A percentile compares a stretch with the other conserved stretches of the same genome.
Conservation (phyloP, 2,329 filamentous ascomycete species). For the Sporothrix variecibatus region DNA sequence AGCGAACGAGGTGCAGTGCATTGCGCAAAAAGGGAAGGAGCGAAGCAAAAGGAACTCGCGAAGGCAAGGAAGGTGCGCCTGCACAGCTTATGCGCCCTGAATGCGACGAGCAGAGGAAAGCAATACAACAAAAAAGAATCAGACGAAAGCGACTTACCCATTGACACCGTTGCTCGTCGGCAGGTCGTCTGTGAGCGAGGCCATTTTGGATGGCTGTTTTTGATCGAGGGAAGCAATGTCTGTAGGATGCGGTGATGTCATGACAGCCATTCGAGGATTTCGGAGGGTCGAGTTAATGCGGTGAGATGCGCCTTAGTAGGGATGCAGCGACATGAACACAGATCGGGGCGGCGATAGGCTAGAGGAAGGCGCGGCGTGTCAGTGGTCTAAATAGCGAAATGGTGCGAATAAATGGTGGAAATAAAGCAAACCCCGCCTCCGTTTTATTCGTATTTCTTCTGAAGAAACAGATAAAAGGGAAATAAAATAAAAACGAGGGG, state of each 20-base stretch:
- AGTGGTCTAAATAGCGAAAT: constrained; percentile 8
- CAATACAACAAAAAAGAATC: background rate
- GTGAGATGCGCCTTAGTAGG: constrained; percentile 31
- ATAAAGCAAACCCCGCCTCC: background rate
- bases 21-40: background rate
- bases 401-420: background rate
- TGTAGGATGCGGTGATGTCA: constrained; percentile 51
- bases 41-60: background rate
- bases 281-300: constrained; percentile 26
- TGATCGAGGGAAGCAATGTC: constrained; percentile 48
- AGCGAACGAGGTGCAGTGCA: background rate
- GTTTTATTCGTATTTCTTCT: background rate
- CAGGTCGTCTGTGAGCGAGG: constrained; percentile 49
- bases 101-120: background rate
- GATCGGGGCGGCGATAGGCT: constrained; percentile 15
- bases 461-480: background rate
- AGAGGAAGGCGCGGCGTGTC: background rate
- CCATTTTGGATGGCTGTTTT: constrained; percentile 54
- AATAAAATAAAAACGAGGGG: background rate
- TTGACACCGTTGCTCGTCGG: constrained; percentile 45
- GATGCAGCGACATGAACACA: constrained; percentile 44
- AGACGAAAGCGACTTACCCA: constrained; percentile 53
- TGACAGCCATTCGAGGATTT: constrained; percentile 50
- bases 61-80: background rate
- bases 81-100: background rate